Evolutionary conservation across 140 eudicot genomes (phyloP), one percentile per base, ranked within the genome.

Genomic region (Stevia rebaudiana): DNA sequence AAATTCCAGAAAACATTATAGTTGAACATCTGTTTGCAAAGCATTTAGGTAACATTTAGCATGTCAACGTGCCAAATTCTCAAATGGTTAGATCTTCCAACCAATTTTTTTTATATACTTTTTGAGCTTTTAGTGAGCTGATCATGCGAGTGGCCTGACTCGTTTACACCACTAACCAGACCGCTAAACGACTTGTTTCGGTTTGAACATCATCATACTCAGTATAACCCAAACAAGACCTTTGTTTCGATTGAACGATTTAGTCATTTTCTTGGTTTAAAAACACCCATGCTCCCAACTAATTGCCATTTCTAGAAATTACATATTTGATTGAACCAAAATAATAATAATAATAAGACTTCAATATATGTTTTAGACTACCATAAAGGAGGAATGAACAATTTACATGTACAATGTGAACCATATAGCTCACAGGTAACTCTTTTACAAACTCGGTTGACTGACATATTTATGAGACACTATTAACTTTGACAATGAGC

Each of bases 381-480:
- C 40, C 13, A 7, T 10, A 57, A 57, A 10, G 44, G 40, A 61
- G 22, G 13, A 50, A 48, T 5, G 23, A 30, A 57, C 21, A 16
- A 58, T 57, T 31, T 31, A 30, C 43, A 68, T 11, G 16, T 39
- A 68, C 31, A 51, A 40, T 41, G n/a, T 50, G 16, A 31, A 31
- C 47, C 46, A 28, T 52, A 68, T 6, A 17, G 39, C 53, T 58
- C 6, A 4, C 68, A 30, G 11, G 58, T 15, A 67, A 19, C 22
- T 16, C 25, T 8, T 49, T 60, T 36, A 71, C 70, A 41, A 61
- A 33, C n/a, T 33, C 2, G 28, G 61, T 19, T 70, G 75, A n/a
- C 59, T 4, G 36, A 55, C 11, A 41, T 16, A 25, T 8, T 54
- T 54, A 41, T 64, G 9, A 54, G 12, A 11, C 30, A 11, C 65